Conservation (phyloP, 2,329 filamentous ascomycete species). For the Trichoderma sp. region DNA sequence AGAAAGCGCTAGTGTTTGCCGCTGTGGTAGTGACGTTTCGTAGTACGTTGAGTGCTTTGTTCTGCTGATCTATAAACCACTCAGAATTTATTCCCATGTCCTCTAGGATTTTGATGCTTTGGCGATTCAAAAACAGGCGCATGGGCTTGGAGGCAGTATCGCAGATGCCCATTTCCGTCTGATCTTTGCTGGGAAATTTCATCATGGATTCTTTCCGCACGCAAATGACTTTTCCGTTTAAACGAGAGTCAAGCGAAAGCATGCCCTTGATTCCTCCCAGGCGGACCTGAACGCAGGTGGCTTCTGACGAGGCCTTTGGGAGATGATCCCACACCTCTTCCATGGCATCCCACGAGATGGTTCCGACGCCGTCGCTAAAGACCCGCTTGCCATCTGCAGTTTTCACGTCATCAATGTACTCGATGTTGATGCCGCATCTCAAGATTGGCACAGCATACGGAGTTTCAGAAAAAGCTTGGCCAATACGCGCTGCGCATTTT, state of each 20-base stretch:
- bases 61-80: slow-evolving; percentile 69
- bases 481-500: slow-evolving; percentile 62
- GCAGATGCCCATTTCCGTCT: slow-evolving; percentile 69
- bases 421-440: slow-evolving; percentile 41
- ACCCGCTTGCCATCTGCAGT: slow-evolving; percentile 54
- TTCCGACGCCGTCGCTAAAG: slow-evolving; percentile 82
- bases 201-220: slow-evolving; percentile 74
- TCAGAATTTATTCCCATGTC: slow-evolving; percentile 65
- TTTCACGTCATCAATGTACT: slow-evolving; percentile 56
- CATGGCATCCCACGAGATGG: slow-evolving; percentile 65
- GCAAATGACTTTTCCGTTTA: slow-evolving; percentile 61
- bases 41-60: slow-evolving; percentile 62
- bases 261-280: slow-evolving; percentile 78
- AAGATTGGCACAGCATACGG: slow-evolving; percentile 61
- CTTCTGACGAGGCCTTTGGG: slow-evolving; percentile 51
- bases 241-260: slow-evolving; percentile 67
- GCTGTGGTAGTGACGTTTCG: slow-evolving; percentile 61
- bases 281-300: slow-evolving; percentile 75
- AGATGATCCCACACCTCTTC: slow-evolving; percentile 62
- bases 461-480: slow-evolving; percentile 76
- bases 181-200: slow-evolving; percentile 68
- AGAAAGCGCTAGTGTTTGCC: slow-evolving; percentile 66
- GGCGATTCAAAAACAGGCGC: slow-evolving; percentile 73
- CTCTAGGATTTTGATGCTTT: slow-evolving; percentile 84
- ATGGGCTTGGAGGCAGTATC: slow-evolving; percentile 69